These are phyloP conservation scores for Ajuga chamaepitys DNA, from an alignment of 257 asterid genomes.

Conservation along the genomic window DNA sequence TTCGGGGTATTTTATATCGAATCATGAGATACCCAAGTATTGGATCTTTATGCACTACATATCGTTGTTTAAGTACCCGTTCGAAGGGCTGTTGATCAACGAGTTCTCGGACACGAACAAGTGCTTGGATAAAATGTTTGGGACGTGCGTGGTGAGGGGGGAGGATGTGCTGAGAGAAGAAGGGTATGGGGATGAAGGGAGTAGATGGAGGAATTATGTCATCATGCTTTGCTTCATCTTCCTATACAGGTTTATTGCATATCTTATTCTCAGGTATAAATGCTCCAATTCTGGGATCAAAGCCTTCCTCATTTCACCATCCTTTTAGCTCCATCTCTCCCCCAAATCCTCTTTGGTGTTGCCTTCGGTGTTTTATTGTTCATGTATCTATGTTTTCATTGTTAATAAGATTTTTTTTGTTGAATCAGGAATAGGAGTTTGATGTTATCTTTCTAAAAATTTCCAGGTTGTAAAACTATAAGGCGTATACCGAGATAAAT, in stretches of 20 bases:
- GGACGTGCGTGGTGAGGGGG: constrained; percentile 59
- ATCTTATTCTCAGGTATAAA: constrained; percentile 68
- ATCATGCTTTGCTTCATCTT: constrained; percentile 70
- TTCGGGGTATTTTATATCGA: constrained; percentile 86
- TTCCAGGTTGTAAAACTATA: no score
- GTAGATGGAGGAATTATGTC: constrained; percentile 74
- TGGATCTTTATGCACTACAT: constrained; percentile 89
- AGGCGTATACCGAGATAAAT: no score
- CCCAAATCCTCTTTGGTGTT: no score
- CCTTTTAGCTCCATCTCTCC: no score
- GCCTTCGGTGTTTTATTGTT: no score
- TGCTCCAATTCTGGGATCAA: constrained; percentile 59
- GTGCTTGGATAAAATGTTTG: constrained; percentile 73
- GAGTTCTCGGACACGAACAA: constrained; percentile 54
- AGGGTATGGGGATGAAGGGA: constrained; percentile 62
- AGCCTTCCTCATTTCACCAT: constrained; percentile 35
- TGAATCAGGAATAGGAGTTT: no score
- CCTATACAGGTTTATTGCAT: constrained; percentile 70
- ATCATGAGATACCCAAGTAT: constrained; percentile 57
- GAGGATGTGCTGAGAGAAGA: constrained; percentile 70
- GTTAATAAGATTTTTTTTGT: no score
- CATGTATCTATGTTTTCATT: no score
- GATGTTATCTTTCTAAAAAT: no score
- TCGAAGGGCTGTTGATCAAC: constrained; percentile 81
- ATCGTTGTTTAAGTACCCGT: constrained; percentile 88